A percentile compares a stretch with the other conserved stretches of the same genome.
Conservation (phyloP, 441 rosid genomes). For the Mallotus japonicus region DNA sequence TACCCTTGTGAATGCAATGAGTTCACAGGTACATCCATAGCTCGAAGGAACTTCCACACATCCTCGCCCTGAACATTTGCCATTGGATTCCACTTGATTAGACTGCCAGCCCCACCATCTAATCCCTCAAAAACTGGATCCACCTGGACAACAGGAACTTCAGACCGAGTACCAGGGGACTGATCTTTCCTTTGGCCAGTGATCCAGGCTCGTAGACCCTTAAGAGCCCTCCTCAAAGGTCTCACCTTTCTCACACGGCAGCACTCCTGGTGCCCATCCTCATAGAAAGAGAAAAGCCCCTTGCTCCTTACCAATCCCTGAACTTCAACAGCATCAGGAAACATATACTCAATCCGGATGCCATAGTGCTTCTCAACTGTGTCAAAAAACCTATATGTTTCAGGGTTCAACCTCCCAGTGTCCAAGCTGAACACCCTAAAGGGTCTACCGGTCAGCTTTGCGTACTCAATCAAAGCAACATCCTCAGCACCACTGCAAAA, state of each 20-base stretch:
- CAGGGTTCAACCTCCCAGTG: constrained; percentile 90
- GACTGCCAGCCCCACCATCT: constrained; percentile 78
- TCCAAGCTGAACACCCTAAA: constrained; percentile 91
- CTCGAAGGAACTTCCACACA: constrained; percentile 77
- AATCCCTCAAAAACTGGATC: constrained; percentile 90
- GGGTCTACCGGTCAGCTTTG: constrained; percentile 75
- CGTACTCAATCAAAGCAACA: constrained; percentile 88
- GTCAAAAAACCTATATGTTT: constrained; percentile 74
- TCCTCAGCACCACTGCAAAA: constrained; percentile 90
- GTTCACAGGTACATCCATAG: constrained; percentile 87
- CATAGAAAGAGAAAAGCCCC: constrained; percentile 91
- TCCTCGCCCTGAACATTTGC: constrained; percentile 69
- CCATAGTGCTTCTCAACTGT: constrained; percentile 75
- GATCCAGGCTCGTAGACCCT: constrained; percentile 92
- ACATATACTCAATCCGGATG: constrained; percentile 87
- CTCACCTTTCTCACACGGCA: constrained; percentile 95
- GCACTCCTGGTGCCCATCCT: constrained; percentile 97
- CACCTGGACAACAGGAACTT: constrained; percentile 79
- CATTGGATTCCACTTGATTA: constrained; percentile 94
- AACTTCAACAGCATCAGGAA: constrained; percentile 95
- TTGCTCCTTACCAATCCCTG: constrained; percentile 85
- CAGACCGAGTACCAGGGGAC: constrained; percentile 84
- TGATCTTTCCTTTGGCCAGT: constrained; percentile 98
- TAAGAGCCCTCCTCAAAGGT: constrained; percentile 85
- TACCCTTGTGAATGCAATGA: constrained; percentile 71